phyloP scores from a whole-genome alignment of 805 yeast species.

The Kazachstania martiniae region DNA sequence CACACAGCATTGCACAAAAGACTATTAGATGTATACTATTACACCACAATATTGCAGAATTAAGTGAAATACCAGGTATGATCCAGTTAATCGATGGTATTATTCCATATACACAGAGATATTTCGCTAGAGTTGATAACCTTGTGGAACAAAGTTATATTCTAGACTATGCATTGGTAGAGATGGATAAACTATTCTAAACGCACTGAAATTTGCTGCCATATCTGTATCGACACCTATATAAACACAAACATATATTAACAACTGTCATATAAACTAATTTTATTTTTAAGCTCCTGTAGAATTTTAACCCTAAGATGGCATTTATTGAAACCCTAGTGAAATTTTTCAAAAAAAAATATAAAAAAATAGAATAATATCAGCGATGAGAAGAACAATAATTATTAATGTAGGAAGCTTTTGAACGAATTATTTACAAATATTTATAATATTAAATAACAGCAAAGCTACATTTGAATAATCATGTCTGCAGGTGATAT shows the following conservation, averaged over 20 bases:
- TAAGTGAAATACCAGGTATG: conserved; percentile 58
- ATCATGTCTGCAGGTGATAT: conserved; percentile 22
- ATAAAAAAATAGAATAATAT: no score
- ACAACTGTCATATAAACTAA: no score
- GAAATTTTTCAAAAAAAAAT: no score
- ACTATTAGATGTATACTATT: conserved; percentile 55
- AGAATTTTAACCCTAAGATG: no score
- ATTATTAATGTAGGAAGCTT: no score
- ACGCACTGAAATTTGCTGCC: background rate
- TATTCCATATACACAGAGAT: conserved; percentile 83
- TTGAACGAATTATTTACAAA: no score
- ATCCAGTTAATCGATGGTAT: conserved; percentile 61
- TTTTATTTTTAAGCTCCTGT: no score
- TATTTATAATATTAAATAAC: no score
- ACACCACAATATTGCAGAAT: conserved; percentile 40
- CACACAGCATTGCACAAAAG: conserved; percentile 72
- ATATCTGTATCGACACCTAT: background rate
- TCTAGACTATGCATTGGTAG: conserved; percentile 72
- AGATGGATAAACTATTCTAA: conserved; percentile 45
- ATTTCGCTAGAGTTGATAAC: conserved; percentile 63
- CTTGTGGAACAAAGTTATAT: conserved; percentile 77
- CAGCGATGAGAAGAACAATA: no score
- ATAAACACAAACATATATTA: conserved; percentile 1
- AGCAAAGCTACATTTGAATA: no score
- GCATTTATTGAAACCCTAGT: no score